These are phyloP conservation scores for Pseudogymnoascus sp. DNA, from an alignment of 2,329 filamentous ascomycete species.

Conservation along the genomic window DNA sequence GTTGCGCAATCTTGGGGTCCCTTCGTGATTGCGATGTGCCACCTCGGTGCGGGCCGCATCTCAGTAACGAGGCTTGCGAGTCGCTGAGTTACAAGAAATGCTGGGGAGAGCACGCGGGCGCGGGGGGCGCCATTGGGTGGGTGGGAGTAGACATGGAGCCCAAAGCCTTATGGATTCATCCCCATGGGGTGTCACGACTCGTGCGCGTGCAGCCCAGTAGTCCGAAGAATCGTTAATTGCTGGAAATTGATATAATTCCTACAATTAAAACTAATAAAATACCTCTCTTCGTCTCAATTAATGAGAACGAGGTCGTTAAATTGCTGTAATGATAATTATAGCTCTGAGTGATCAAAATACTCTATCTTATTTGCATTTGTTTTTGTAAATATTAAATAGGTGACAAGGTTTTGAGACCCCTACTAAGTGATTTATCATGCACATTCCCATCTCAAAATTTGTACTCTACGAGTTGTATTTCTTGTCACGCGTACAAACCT, in stretches of 20 bases:
- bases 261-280: not conserved
- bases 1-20: slow-evolving; percentile 3
- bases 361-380: not conserved
- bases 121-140: not conserved
- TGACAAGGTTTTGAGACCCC: no score
- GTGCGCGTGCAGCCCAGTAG: not conserved
- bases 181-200: slow-evolving; percentile 8
- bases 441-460: not conserved
- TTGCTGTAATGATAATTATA: not conserved
- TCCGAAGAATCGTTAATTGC: not conserved
- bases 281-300: not conserved
- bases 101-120: slow-evolving; percentile 6
- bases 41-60: slow-evolving; percentile 10
- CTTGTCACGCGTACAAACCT: slow-evolving; percentile 7
- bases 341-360: not conserved
- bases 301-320: not conserved
- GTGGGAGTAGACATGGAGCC: not conserved
- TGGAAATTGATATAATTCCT: not conserved
- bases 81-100: slow-evolving; percentile 1
- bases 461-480: not conserved
- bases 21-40: not conserved
- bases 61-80: slow-evolving; percentile 2
- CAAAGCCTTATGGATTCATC: slow-evolving; percentile 6
- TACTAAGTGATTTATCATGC: not conserved
- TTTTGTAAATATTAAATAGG: not conserved